A percentile compares a stretch with the other conserved stretches of the same genome.
phyloP scores from a whole-genome alignment of 1,139 yeast species.

The Lodderomyces beijingensis region DNA sequence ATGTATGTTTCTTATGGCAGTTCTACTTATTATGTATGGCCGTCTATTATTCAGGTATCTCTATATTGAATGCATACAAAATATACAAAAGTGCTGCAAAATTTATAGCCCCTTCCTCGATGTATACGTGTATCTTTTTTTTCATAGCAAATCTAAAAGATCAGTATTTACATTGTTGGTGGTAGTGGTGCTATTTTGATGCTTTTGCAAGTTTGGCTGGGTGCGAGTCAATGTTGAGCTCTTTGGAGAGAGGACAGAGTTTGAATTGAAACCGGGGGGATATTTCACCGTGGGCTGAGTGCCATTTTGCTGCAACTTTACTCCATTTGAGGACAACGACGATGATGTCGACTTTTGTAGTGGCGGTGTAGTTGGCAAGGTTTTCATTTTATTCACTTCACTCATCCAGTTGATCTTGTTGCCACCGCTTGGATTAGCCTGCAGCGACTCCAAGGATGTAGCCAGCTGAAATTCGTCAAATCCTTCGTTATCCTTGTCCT shows the following conservation, averaged over 20 bases:
- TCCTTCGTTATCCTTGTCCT: slow-evolving; percentile 21
- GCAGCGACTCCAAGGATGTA: slow-evolving; percentile 3
- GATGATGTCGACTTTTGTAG: slow-evolving; percentile 1
- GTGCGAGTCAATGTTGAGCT: background rate
- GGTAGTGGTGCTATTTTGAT: background rate
- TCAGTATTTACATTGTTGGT: slow-evolving; percentile 2
- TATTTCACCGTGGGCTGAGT: slow-evolving; percentile 11
- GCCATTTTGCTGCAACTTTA: too few relatives aligned
- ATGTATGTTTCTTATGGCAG: too few relatives aligned
- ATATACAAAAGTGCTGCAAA: too few relatives aligned
- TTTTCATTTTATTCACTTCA: slow-evolving; percentile 15
- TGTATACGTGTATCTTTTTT: too few relatives aligned
- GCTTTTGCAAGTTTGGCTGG: background rate
- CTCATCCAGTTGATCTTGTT: slow-evolving; percentile 19
- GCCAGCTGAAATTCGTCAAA: slow-evolving; percentile 32
- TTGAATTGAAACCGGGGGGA: slow-evolving; percentile 31
- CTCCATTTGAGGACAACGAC: background rate
- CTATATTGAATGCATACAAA: too few relatives aligned
- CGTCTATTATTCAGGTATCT: too few relatives aligned
- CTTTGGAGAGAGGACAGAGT: slow-evolving; percentile 18
- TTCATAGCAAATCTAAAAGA: slow-evolving; percentile 11
- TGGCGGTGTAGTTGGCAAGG: slow-evolving; percentile 9
- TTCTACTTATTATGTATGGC: too few relatives aligned
- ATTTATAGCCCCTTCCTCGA: too few relatives aligned
- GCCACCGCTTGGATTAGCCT: background rate